phyloP scores from a whole-genome alignment of 371 early-diverging fungal species.

The Phascolomyces articulosus region DNA sequence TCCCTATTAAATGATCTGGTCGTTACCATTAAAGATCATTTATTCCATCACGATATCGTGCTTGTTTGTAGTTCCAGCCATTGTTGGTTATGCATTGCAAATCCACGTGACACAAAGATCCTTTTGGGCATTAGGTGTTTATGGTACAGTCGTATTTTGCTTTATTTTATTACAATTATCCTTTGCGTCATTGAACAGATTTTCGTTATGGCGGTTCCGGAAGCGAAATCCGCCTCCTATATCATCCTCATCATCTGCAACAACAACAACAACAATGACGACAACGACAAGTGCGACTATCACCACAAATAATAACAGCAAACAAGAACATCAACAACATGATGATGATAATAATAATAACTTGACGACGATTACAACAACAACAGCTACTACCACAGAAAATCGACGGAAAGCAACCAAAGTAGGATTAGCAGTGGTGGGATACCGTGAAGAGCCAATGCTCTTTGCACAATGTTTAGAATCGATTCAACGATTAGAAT shows the following conservation, averaged over 20 bases:
- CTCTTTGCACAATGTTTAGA: conserved; percentile 61
- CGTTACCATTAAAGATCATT: conserved; percentile 40
- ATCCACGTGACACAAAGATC: conserved; percentile 29
- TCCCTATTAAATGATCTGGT: conserved; percentile 27
- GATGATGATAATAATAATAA: too few species aligned
- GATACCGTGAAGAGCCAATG: conserved; percentile 65
- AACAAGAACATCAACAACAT: conserved; percentile 3
- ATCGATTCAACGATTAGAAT: conserved; percentile 51
- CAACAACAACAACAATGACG: too few species aligned
- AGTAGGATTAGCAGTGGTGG: conserved; percentile 57
- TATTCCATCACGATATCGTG: conserved; percentile 45
- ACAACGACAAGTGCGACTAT: too few species aligned
- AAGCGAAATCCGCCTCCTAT: conserved; percentile 5
- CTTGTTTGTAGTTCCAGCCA: conserved; percentile 47
- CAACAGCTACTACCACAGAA: neutral
- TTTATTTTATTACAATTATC: conserved; percentile 42
- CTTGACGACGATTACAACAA: neutral
- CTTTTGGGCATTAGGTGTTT: conserved; percentile 46
- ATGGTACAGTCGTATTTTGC: conserved; percentile 44
- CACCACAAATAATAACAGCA: too few species aligned
- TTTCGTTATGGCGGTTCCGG: conserved; percentile 20
- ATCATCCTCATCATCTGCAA: neutral
- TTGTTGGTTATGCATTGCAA: conserved; percentile 44
- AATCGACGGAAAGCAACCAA: conserved; percentile 24
- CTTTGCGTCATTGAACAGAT: conserved; percentile 48